phyloP scores from a whole-genome alignment of 345 rosid species.

The Sonneratia caseolaris region DNA sequence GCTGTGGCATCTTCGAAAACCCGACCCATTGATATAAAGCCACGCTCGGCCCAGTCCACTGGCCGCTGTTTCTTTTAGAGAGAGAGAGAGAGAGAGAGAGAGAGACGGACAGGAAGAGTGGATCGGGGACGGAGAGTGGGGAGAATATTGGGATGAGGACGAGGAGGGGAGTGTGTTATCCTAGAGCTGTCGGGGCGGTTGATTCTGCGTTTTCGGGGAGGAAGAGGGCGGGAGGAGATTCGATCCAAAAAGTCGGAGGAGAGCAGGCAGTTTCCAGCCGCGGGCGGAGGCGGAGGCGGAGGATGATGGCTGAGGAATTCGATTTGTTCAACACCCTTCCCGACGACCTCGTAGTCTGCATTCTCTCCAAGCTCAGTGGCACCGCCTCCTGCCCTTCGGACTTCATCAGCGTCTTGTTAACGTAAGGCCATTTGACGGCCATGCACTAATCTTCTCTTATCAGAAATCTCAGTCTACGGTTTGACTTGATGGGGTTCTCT shows the following conservation, averaged over 20 bases:
- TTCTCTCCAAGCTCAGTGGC: conserved; percentile 56
- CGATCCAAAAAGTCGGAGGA: conserved; percentile 7
- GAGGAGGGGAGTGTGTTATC: conserved; percentile 5
- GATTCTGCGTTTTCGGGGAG: neutral
- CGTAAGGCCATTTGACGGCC: conserved; percentile 32
- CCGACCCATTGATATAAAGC: neutral
- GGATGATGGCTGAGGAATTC: conserved; percentile 10
- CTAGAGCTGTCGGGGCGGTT: neutral
- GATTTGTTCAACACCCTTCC: conserved; percentile 64
- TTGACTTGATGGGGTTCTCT: conserved; percentile 2
- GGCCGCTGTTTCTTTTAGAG: neutral
- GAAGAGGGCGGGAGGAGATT: neutral
- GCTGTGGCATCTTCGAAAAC: neutral
- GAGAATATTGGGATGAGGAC: conserved; percentile 1
- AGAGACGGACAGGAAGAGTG: neutral
- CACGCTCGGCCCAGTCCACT: neutral
- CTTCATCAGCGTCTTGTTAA: conserved; percentile 52
- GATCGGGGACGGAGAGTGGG: neutral
- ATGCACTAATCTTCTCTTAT: neutral
- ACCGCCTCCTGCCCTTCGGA: conserved; percentile 56
- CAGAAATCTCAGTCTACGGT: neutral
- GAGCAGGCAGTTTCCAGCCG: conserved; percentile 14
- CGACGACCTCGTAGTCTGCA: conserved; percentile 64
- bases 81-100: neutral
- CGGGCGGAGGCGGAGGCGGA: conserved; percentile 32